Base-by-base conservation (phyloP, 805 yeast genomes). In the Ogataea degrootiae region DNA sequence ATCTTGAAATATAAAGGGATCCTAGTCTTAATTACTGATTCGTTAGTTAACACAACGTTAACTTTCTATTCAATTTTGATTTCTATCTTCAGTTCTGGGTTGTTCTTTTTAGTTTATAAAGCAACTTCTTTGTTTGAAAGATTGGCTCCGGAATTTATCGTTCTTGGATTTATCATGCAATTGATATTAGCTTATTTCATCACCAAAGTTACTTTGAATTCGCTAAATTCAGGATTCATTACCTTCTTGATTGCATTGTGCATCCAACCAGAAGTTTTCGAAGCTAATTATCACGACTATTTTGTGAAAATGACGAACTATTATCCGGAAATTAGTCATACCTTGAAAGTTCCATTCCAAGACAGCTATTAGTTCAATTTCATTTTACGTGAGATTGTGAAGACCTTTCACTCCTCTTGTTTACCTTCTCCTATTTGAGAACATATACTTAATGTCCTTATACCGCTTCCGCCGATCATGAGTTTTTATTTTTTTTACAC, bases 191-290 rank as follows among this genome's bases (percentile, higher is more conserved):
- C 94, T 0, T 74, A 83, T 38, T 96, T 90, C 69, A 79, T 91
- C 51, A 77, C 87, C 43, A 80, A 84, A 51, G 71, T 87, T 48
- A 74, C 92, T 14, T 79, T 83, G 52, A 83, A 85, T 38, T 85
- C 89, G 1, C 80, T 91, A 42, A 84, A 82, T 52, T 82, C 90
- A 9, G 97, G 97, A 12, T 80, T 83, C 11, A 80, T 91, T 21
- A 86, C 96, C 0, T 83, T 91, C 62, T 84, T 89, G 65, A 83
- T 91, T 41, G 90, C 94, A 0, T 72, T 87, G 58, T 88, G 91
- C 14, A 79, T 82, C 57, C 91, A 88, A 56, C 97, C 97, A 0
- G 95, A 87, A 57, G 80, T 86, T 7, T 84, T 86, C 72, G 82
- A 79, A 60, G 74, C 75, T 68, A 76, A 86, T 40, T 83, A 89